These are phyloP conservation scores for Ulmus americana DNA, from an alignment of 331 rosid genomes.

Conservation along the genomic window DNA sequence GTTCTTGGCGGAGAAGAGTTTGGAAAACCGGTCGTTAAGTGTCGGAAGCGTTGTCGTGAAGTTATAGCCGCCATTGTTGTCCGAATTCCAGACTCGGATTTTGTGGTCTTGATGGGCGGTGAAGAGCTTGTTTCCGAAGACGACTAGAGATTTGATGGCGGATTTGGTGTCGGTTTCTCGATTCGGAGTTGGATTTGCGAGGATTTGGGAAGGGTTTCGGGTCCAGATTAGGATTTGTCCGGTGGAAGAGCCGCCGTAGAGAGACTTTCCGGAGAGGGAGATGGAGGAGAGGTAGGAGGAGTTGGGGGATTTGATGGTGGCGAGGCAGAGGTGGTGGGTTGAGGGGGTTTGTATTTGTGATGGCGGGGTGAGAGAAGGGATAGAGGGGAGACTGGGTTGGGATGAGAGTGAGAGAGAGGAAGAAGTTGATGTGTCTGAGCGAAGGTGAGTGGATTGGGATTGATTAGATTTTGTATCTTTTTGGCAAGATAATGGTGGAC, in stretches of 20 bases:
- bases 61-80: constrained; percentile 28
- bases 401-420: constrained; percentile 37
- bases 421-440: constrained; percentile 21
- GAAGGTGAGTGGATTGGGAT: constrained; percentile 15
- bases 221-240: constrained; percentile 48
- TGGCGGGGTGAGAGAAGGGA: constrained; percentile 49
- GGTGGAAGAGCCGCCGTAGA: constrained; percentile 62
- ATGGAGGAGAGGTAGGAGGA: constrained; percentile 57
- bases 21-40: constrained; percentile 41
- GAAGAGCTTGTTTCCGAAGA: constrained; percentile 48
- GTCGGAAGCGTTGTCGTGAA: constrained; percentile 75
- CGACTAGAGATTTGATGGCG: constrained; percentile 54
- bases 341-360: constrained; percentile 10
- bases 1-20: constrained; percentile 48
- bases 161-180: constrained; percentile 36
- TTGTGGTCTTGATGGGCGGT: constrained; percentile 82
- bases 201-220: constrained; percentile 12
- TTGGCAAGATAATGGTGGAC: constrained; percentile 38
- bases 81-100: constrained; percentile 69
- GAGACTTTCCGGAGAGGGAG: constrained; percentile 45
- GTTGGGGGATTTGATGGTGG: constrained; percentile 44
- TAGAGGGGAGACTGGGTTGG: constrained; percentile 67
- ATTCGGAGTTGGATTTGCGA: not conserved
- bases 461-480: not conserved
- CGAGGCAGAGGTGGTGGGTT: constrained; percentile 33